Base-by-base conservation (phyloP, 169 alveolate genomes). In the Plasmodium knowlesi region DNA sequence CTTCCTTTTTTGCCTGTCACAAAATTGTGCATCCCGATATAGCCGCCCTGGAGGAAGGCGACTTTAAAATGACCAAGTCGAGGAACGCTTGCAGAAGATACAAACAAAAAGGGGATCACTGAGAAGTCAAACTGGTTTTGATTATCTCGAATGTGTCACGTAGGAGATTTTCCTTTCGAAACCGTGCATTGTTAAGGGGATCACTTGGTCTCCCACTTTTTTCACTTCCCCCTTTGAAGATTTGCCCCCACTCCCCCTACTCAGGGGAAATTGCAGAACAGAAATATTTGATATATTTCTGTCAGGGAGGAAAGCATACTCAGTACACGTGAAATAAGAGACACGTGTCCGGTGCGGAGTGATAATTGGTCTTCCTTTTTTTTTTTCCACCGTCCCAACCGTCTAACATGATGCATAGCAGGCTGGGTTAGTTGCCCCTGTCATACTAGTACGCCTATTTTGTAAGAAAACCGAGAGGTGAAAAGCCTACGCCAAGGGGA, bases 381-480 rank as follows among this genome's bases (percentile, higher is more conserved):
- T n/a, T 46, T 61, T 67, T 67, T 67, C n/a, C 39, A 67, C 39
- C 30, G n/a, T 25, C 37, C 14, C 37, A 67, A 10, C 30, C n/a
- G n/a, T 67, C 22, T 67, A 67, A 67, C 76, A 67, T 67, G 76
- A 67, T 67, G 76, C 37, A 67, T 22, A 67, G 76, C 37, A 67
- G 30, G 76, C n/a, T 32, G 14, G 37, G 76, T 67, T 16, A 19
- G 5, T 67, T 67, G n/a, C 30, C 37, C 76, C 14, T 67, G 76
- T 67, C 12, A 67, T 67, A 5, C 6, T 2, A 67, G 41, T 25
- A 67, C 76, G 76, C 37, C 16, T 67, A 19, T 25, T 67, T 67
- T 28, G 37, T 67, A 8, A 28, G 30, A 67, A 16, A 67, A 12
- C 76, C 37, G 76, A 67, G 41, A 61, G 76, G 76, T 19, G 76